Base-by-base conservation (phyloP, 2,329 filamentous ascomycete genomes). In the Neonectria faginata region DNA sequence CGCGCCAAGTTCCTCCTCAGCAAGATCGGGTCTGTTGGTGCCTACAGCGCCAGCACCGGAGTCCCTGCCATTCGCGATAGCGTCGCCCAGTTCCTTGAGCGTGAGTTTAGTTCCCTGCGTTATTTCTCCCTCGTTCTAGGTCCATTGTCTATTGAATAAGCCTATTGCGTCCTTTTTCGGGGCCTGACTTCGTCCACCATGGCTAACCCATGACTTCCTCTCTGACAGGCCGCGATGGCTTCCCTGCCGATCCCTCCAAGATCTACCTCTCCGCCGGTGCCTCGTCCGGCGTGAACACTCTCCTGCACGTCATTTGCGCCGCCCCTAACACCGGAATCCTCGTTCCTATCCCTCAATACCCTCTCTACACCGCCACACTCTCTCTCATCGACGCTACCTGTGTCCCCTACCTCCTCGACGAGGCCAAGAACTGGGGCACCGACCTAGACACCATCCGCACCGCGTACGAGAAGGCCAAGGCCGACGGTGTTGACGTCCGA, bases 301-400 rank as follows among this genome's bases (percentile, higher is more conserved):
- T 98, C 69, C 87, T 99, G 66, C 90, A 96, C 81, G 86, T 97
- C 77, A 93, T 99, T 78, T 97, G 93, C 82, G 88, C 92, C 57
- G 85, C 85, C 57, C 88, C 90, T 55, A 85, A 91, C 65, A 91
- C 91, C 5, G 96, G 96, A 65, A 88, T 99, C 60, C 89, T 99
- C 67, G 91, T 98, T 20, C 96, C 95, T 25, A 98, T 99, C 73
- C 96, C 96, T 7, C 96, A 99, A 81, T 99, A 99, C 80, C 96
- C 96, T 25, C 90, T 99, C 53, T 99, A 99, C 84, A 98, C 95
- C 9, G 96, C 96, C 27, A 96, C 94, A 1, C 88, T 99, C 67
- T 85, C 94, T 57, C 83, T 99, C 51, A 87, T 98, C 65, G 88
- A 97, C 79, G 93, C 95, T 57, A 89, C 87, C 62, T 92, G 91